Conservation (phyloP, 257 asterid species). For the Plantago elongata region DNA sequence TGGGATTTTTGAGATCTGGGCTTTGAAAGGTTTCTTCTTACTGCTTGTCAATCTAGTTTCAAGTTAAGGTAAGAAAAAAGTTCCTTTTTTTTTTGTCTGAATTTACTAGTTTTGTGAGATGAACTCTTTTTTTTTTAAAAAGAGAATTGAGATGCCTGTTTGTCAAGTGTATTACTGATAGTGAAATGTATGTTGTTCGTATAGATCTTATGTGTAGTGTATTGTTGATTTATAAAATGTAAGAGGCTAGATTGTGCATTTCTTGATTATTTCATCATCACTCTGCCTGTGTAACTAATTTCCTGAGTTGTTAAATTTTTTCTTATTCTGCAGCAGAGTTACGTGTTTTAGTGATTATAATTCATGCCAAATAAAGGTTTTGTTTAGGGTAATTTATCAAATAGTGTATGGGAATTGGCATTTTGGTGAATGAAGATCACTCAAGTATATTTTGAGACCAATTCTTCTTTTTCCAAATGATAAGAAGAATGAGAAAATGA, state of each 20-base stretch:
- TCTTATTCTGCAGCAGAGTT: background rate
- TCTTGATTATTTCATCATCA: no score
- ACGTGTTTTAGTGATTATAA: background rate
- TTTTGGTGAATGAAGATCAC: no score
- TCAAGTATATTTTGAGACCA: no score
- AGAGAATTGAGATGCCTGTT: background rate
- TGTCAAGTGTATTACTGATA: background rate
- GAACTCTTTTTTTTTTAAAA: no score
- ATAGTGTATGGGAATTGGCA: no score
- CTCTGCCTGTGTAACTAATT: conserved; percentile 13
- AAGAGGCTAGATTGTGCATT: background rate
- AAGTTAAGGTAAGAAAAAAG: conserved; percentile 35
- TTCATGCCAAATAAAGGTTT: background rate
- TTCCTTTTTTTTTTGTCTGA: conserved; percentile 8
- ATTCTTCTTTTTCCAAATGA: no score
- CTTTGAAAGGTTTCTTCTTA: conserved; percentile 34
- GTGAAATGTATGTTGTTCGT: conserved; percentile 17
- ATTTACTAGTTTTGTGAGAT: conserved; percentile 13
- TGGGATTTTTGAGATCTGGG: conserved; percentile 64
- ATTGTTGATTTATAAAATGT: conserved; percentile 26
- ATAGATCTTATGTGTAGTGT: conserved; percentile 29
- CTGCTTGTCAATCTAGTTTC: conserved; percentile 25
- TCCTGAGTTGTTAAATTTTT: conserved; percentile 8
- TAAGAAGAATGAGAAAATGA: no score
- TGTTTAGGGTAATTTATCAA: background rate